Conservation (phyloP, 495 filamentous ascomycete species). For the Penicilliopsis zonata region DNA sequence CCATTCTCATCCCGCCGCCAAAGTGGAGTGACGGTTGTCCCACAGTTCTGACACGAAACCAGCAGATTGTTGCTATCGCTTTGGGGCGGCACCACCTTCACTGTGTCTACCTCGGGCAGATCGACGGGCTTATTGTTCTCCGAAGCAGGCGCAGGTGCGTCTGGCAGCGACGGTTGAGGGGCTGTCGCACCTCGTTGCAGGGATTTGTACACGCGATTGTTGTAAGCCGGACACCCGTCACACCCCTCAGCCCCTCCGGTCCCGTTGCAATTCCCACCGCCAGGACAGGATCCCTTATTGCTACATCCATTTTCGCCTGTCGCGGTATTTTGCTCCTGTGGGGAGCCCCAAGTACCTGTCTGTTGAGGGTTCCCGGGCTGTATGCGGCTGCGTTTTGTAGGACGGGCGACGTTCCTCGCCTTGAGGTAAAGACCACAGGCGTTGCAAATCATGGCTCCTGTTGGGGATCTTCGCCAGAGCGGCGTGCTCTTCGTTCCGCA, state of each 20-base stretch:
- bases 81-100: constrained; percentile 10
- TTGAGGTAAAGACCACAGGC: constrained; percentile 94
- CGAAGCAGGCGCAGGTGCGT: no score
- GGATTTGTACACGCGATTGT: constrained; percentile 88
- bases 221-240: constrained; percentile 91
- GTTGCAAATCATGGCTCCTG: constrained; percentile 93
- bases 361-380: constrained; percentile 15
- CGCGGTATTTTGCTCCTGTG: constrained; percentile 10
- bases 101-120: constrained; percentile 9
- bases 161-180: constrained; percentile 14
- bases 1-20: constrained; percentile 93
- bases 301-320: constrained; percentile 25
- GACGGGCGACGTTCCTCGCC: constrained; percentile 78
- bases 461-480: constrained; percentile 86
- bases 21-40: constrained; percentile 89
- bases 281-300: constrained; percentile 79
- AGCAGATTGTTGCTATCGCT: constrained; percentile 55
- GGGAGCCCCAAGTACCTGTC: constrained; percentile 2
- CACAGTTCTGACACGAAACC: constrained; percentile 94
- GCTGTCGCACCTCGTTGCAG: constrained; percentile 25
- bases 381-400: constrained; percentile 67
- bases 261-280: constrained; percentile 90
- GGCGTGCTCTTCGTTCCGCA: constrained; percentile 89
- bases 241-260: constrained; percentile 95
- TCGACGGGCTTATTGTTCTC: constrained; percentile 14